Percentiles rank a stretch among this genome's conserved stretches.
These are phyloP conservation scores for Magnusiomyces starmeri DNA, from an alignment of 1,139 yeast genomes.

Conservation along the genomic window DNA sequence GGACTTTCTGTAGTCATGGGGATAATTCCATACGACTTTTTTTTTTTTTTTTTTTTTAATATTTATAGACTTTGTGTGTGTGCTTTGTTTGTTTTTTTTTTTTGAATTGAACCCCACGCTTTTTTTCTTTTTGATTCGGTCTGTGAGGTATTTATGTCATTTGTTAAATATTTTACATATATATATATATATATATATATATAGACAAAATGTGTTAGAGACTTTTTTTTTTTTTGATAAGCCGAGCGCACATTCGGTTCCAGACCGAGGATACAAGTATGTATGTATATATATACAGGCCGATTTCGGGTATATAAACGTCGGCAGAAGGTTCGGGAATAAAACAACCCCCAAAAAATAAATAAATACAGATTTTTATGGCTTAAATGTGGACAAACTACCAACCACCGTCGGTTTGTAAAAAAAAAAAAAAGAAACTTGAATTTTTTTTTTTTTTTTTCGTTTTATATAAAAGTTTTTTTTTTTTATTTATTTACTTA, in stretches of 20 bases:
- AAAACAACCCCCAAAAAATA: neutral
- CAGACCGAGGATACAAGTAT: too few relatives aligned
- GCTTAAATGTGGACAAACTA: neutral
- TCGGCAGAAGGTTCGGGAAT: too few relatives aligned
- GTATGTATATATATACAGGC: too few relatives aligned
- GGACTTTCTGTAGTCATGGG: slow-evolving; percentile 21
- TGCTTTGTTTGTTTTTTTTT: too few relatives aligned
- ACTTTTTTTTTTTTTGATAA: too few relatives aligned
- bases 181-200: neutral
- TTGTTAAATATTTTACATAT: neutral
- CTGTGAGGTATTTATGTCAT: neutral
- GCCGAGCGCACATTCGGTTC: too few relatives aligned
- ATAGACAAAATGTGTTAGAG: neutral
- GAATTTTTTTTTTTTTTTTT: neutral
- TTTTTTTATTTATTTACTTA: neutral
- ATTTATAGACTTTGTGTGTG: too few relatives aligned
- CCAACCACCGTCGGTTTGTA: neutral
- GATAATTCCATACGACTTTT: neutral
- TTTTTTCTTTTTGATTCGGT: too few relatives aligned
- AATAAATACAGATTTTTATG: neutral
- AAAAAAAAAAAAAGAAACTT: neutral
- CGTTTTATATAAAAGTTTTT: slow-evolving; percentile 3
- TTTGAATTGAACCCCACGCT: too few relatives aligned
- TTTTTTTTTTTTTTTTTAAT: neutral
- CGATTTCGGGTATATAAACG: too few relatives aligned